Percentiles rank a stretch among this genome's conserved stretches.
These are phyloP conservation scores for Triticum timopheevii DNA, from an alignment of 176 grass and related monocot species.

Conservation along the genomic window DNA sequence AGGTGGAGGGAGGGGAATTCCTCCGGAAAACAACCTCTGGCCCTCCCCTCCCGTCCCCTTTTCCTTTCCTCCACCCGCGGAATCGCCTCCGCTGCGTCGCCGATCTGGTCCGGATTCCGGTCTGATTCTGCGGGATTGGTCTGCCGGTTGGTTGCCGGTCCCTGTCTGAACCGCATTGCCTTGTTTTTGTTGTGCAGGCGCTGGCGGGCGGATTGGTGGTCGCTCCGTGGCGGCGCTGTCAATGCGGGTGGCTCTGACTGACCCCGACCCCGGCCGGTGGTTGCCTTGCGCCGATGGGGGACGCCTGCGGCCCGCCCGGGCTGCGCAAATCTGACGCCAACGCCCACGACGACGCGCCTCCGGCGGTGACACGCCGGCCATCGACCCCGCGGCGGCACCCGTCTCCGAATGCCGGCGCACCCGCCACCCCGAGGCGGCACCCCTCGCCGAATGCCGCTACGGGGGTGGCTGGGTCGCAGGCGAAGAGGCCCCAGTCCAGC, in stretches of 20 bases:
- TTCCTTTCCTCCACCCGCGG: slow-evolving; percentile 26
- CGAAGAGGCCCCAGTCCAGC: slow-evolving; percentile 55
- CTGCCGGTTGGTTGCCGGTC: neutral
- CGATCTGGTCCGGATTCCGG: slow-evolving; percentile 44
- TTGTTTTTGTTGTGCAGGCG: neutral
- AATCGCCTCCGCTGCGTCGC: slow-evolving; percentile 11
- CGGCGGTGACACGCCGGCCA: slow-evolving; percentile 25
- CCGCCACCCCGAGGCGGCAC: slow-evolving; percentile 34
- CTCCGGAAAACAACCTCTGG: slow-evolving; percentile 19
- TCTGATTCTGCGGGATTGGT: neutral
- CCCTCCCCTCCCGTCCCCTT: neutral
- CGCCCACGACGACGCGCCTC: slow-evolving; percentile 24
- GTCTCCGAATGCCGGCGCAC: slow-evolving; percentile 50
- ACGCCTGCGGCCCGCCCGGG: slow-evolving; percentile 28
- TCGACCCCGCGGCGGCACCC: slow-evolving; percentile 44
- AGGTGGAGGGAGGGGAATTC: slow-evolving; percentile 8
- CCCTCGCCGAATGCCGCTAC: slow-evolving; percentile 65
- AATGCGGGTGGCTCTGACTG: slow-evolving; percentile 53
- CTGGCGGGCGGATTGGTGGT: neutral
- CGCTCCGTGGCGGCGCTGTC: slow-evolving; percentile 28
- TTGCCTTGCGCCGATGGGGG: slow-evolving; percentile 34
- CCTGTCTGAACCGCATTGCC: neutral
- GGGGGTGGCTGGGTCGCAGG: slow-evolving; percentile 30
- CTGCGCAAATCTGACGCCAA: slow-evolving; percentile 52
- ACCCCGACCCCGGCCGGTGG: slow-evolving; percentile 16